These are phyloP conservation scores for Chaetomium cochliodes DNA, from an alignment of 495 filamentous ascomycete species.

Conservation along the genomic window DNA sequence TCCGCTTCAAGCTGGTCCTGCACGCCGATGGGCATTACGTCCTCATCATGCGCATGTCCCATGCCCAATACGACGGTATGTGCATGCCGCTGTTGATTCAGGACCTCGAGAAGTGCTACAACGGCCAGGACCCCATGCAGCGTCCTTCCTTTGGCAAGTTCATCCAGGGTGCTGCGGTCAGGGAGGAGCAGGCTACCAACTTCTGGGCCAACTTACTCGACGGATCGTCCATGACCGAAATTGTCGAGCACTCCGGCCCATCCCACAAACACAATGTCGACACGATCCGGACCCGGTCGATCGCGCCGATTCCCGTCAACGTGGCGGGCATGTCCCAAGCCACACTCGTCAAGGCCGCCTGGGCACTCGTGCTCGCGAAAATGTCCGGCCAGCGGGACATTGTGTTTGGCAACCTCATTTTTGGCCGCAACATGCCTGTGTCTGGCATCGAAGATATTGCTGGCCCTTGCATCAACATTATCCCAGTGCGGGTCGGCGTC, in stretches of 20 bases:
- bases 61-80: constrained; percentile 25
- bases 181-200: constrained; percentile 25
- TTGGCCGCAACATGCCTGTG: constrained; percentile 45
- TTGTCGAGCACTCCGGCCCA: constrained; percentile 36
- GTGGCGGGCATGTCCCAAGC: constrained; percentile 46
- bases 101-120: constrained; percentile 18
- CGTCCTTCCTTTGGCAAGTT: constrained; percentile 18
- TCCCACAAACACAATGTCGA: constrained; percentile 27
- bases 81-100: constrained; percentile 20
- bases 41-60: constrained; percentile 26
- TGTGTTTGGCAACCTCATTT: constrained; percentile 41
- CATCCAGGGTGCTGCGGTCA: constrained; percentile 9
- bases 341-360: constrained; percentile 58
- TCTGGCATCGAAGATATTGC: constrained; percentile 46
- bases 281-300: constrained; percentile 31
- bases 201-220: constrained; percentile 37
- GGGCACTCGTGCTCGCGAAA: constrained; percentile 55
- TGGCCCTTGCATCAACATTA: constrained; percentile 57
- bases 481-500: constrained; percentile 46
- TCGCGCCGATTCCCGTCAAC: constrained; percentile 31
- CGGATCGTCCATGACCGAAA: constrained; percentile 34
- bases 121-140: constrained; percentile 6
- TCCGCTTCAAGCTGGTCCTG: constrained; percentile 18
- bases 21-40: constrained; percentile 19
- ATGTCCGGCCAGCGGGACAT: constrained; percentile 52